Evolutionary conservation across 2,329 filamentous ascomycete species (phyloP).

Genomic region (Penicillium sp.): DNA sequence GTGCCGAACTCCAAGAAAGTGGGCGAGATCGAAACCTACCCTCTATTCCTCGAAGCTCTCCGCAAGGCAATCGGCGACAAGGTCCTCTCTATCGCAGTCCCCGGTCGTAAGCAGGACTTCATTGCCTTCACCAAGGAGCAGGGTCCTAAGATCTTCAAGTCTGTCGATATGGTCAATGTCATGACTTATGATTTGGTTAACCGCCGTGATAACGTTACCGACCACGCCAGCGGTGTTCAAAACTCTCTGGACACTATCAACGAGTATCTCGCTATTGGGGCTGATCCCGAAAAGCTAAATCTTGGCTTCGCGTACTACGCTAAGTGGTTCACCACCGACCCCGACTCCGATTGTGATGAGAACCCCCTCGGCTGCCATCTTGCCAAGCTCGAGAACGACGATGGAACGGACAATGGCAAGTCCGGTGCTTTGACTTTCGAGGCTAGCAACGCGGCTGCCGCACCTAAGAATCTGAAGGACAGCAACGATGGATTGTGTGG

Average conservation of each 20-base stretch:
- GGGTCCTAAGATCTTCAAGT: conserved; percentile 58
- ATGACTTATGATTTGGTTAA: conserved; percentile 76
- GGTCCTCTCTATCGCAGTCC: conserved; percentile 66
- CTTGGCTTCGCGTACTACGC: conserved; percentile 69
- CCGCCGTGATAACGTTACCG: conserved; percentile 62
- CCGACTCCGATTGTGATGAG: conserved; percentile 47
- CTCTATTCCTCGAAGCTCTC: conserved; percentile 59
- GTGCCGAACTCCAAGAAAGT: conserved; percentile 59
- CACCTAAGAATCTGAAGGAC: conserved; percentile 27
- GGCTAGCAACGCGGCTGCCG: conserved; percentile 27
- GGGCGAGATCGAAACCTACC: conserved; percentile 62
- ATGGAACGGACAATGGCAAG: conserved; percentile 60
- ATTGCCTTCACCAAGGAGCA: conserved; percentile 62
- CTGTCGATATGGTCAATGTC: conserved; percentile 67
- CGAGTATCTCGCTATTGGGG: conserved; percentile 60
- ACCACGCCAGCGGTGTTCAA: conserved; percentile 64
- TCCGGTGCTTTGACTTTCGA: conserved; percentile 54
- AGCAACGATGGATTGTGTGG: conserved; percentile 38
- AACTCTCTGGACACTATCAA: conserved; percentile 57
- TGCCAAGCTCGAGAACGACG: conserved; percentile 58
- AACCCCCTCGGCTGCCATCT: conserved; percentile 60
- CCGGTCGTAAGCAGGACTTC: conserved; percentile 64
- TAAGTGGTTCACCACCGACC: conserved; percentile 63
- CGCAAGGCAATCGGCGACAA: conserved; percentile 60
- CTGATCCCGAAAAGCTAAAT: conserved; percentile 57